Base-by-base conservation (phyloP, 768 basidiomycete genomes). In the Krasilnikovozyma curviuscula region DNA sequence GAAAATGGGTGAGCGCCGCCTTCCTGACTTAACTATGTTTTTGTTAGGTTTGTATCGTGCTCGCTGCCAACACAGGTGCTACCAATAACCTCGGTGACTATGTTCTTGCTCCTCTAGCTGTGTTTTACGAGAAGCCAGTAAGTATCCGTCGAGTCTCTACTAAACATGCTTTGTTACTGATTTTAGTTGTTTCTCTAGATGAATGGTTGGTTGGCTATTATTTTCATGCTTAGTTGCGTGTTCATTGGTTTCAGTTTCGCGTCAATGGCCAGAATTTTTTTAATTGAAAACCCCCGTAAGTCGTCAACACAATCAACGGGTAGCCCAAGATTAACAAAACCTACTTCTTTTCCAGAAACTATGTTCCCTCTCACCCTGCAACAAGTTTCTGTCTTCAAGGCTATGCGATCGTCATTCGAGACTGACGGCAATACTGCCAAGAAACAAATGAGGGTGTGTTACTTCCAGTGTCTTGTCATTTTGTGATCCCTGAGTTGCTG, bases 21-120 rank as follows among this genome's bases (percentile, higher is more conserved):
- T n/a, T n/a, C n/a, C n/a, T n/a, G n/a, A n/a, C n/a, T n/a, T n/a
- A n/a, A n/a, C n/a, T n/a, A n/a, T n/a, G n/a, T n/a, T n/a, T n/a
- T n/a, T n/a, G n/a, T n/a, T n/a, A n/a, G n/a, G n/a, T n/a, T n/a
- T n/a, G n/a, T 12, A 32, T 44, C 44, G 44, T 44, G 4, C 44
- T 44, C 7, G 44, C 44, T 24, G 44, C 44, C 32, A 32, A 31
- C 18, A 44, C 44, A 13, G 44, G 44, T 6, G 44, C 44, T 2
- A 44, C 44, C 16, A 44, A 44, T 33, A 44, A 44, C 44, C 29
- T 44, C 10, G 44, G 44, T n/a, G 44, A 44, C 19, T 44, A 44
- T 33, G 44, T 44, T 19, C 44, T 44, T 33, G 44, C 44, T 0
- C 44, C 44, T 19, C 31, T 44, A 2, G 18, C 18, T 24, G 44